These are phyloP conservation scores for Fagopyrum homotropicum DNA, from an alignment of 148 eudicot species.

Conservation along the genomic window DNA sequence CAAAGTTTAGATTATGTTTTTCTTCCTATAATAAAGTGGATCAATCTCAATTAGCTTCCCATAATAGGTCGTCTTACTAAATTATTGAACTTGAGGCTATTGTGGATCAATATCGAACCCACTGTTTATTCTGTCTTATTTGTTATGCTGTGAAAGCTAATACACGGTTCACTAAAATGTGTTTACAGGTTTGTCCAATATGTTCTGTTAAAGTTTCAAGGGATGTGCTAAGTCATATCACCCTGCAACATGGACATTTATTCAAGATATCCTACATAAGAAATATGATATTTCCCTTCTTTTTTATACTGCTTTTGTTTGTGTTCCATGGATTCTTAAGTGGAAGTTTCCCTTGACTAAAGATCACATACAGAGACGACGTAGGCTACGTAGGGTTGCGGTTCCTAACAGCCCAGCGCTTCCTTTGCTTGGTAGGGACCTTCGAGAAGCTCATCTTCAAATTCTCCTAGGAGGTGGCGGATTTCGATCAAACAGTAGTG, in stretches of 20 bases:
- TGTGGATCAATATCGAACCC: no score
- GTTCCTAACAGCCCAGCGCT: constrained; percentile 72
- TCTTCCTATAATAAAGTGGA: no score
- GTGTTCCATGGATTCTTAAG: background rate
- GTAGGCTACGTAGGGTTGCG: constrained; percentile 68
- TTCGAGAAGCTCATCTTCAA: constrained; percentile 87
- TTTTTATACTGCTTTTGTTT: background rate
- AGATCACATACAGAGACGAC: constrained; percentile 61
- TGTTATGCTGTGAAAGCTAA: background rate
- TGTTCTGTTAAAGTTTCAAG: constrained; percentile 66
- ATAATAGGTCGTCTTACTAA: no score
- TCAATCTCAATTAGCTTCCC: no score
- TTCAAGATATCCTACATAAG: constrained; percentile 72
- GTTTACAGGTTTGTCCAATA: constrained; percentile 70
- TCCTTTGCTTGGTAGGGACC: constrained; percentile 81
- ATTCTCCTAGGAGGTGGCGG: constrained; percentile 76
- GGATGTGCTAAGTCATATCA: constrained; percentile 80
- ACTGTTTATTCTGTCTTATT: no score
- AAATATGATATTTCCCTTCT: background rate
- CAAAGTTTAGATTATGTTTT: no score
- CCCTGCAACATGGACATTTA: constrained; percentile 75
- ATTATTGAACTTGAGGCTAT: no score
- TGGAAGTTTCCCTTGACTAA: constrained; percentile 38
- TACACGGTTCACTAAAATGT: background rate
- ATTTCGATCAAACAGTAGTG: constrained; percentile 37